A percentile compares a stretch with the other conserved stretches of the same genome.
Conservation (phyloP, 78 protist genomes). For the Goniomonas avonlea region DNA sequence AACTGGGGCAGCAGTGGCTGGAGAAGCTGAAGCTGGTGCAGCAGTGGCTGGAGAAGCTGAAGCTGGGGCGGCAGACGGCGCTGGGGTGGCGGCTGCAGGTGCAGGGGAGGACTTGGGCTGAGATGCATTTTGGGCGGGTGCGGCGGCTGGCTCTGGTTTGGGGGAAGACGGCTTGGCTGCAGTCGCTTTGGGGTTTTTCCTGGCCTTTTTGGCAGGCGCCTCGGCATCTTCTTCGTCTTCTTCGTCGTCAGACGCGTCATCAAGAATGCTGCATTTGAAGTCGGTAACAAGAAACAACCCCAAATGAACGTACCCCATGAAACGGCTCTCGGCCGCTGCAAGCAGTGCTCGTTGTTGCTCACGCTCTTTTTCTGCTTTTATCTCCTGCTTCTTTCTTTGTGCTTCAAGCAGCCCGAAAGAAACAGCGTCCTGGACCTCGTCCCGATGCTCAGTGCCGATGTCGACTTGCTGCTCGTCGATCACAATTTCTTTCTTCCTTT, state of each 20-base stretch:
- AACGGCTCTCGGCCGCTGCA: not conserved
- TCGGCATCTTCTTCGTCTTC: too few species aligned
- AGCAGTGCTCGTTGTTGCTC: not conserved
- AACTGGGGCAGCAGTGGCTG: not conserved
- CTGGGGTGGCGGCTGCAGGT: not conserved
- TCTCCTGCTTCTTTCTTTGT: not conserved
- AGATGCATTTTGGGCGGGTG: not conserved
- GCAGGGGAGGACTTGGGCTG: not conserved
- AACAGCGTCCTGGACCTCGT: not conserved
- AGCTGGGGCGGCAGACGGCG: not conserved
- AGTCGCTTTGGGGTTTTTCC: too few species aligned
- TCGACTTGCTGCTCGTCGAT: not conserved
- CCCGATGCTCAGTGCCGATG: not conserved
- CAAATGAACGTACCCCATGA: not conserved
- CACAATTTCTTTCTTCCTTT: not conserved
- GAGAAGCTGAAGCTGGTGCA: not conserved
- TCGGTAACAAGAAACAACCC: too few species aligned
- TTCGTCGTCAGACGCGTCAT: too few species aligned
- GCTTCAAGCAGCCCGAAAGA: too few species aligned
- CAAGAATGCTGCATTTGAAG: too few species aligned
- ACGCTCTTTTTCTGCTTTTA: not conserved
- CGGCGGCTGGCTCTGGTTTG: too few species aligned
- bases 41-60: not conserved
- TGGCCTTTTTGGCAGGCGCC: too few species aligned
- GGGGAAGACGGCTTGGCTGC: too few species aligned